phyloP scores from a whole-genome alignment of 106 monocot species.

The Allium fistulosum region DNA sequence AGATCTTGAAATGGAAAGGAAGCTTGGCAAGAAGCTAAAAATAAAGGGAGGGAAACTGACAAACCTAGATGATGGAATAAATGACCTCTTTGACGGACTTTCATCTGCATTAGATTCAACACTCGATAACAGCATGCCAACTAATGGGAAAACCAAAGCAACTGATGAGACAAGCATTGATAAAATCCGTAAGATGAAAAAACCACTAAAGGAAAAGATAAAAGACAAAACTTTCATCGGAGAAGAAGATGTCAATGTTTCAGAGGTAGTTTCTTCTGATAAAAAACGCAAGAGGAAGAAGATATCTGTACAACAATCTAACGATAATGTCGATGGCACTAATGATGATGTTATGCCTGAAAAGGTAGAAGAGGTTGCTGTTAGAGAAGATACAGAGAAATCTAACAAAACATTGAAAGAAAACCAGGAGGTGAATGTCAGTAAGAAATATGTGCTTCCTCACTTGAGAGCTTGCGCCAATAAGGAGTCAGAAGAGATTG shows the following conservation, averaged over 20 bases:
- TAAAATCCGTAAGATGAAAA: conserved; percentile 21
- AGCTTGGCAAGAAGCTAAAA: conserved; percentile 72
- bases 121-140: conserved; percentile 3
- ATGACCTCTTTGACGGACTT: conserved; percentile 44
- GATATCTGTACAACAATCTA: neutral
- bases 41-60: conserved; percentile 49
- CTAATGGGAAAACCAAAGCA: neutral
- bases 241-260: neutral
- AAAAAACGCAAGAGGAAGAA: conserved; percentile 1
- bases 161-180: neutral
- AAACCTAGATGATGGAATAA: conserved; percentile 54
- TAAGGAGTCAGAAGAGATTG: conserved; percentile 64
- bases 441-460: conserved; percentile 60
- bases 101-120: conserved; percentile 22
- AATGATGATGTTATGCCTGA: neutral
- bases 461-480: conserved; percentile 33
- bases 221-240: conserved; percentile 7
- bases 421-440: neutral
- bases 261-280: neutral
- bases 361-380: neutral
- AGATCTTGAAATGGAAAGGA: conserved; percentile 57
- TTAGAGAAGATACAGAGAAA: neutral
- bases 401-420: conserved; percentile 9
- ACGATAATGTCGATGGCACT: neutral
- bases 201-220: conserved; percentile 17